Conservation (phyloP, 306 rosid species). For the Castanea sativa region DNA sequence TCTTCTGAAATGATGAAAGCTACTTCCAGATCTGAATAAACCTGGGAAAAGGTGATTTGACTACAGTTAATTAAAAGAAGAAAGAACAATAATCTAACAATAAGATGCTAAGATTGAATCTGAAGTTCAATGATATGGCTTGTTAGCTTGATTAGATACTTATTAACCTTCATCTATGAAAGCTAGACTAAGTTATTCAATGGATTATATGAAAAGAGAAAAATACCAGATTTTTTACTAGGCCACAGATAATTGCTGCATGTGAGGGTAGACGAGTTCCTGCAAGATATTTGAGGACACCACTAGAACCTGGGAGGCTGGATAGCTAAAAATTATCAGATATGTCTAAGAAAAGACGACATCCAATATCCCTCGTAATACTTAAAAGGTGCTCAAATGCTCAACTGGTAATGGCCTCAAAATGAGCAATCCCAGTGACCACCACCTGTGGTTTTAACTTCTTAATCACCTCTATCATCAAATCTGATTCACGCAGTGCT, state of each 20-base stretch:
- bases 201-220: conserved; percentile 15
- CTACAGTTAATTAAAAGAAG: conserved; percentile 17
- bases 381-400: conserved; percentile 89
- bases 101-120: background rate
- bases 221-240: conserved; percentile 85
- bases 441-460: conserved; percentile 95
- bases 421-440: conserved; percentile 89
- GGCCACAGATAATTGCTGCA: conserved; percentile 84
- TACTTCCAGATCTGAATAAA: conserved; percentile 94
- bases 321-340: conserved; percentile 97
- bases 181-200: conserved; percentile 5
- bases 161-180: background rate
- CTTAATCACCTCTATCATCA: conserved; percentile 86
- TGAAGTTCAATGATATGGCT: background rate
- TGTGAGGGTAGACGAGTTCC: conserved; percentile 77
- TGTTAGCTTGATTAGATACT: background rate
- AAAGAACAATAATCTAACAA: conserved; percentile 13
- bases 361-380: conserved; percentile 72
- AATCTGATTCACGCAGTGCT: conserved; percentile 93
- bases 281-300: conserved; percentile 85
- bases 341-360: conserved; percentile 93
- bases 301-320: conserved; percentile 91
- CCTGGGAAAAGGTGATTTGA: conserved; percentile 54
- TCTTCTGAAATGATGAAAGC: conserved; percentile 97
- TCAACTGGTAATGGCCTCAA: conserved; percentile 92